Evolutionary conservation across 371 early-diverging fungal genomes (phyloP), one percentile per base, ranked within the genome.

Genomic region (Phascolomyces articulosus): DNA sequence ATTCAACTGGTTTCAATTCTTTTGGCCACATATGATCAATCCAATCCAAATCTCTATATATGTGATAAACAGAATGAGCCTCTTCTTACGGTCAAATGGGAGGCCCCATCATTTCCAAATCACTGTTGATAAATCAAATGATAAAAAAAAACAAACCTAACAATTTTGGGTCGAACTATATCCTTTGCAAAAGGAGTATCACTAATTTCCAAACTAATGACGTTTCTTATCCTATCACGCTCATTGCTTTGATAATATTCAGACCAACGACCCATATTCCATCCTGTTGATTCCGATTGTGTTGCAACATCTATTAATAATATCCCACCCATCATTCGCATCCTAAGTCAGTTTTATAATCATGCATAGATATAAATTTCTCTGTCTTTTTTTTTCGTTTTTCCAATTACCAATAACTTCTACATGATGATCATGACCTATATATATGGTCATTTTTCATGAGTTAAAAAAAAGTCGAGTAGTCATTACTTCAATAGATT

Each of bases 141-240:
- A 31, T 75, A 8, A 20, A 47, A 8, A n/a, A 24, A 10, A 24
- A 2, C 23, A 24, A 2, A 79, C 84, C 92, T 81, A 27, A 96
- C 97, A 31, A 94, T 77, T 18, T 69, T 76, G 20, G 97, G 97
- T 20, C 95, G 82, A 13, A 66, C 68, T 15, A 96, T 85, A 40
- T 72, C 68, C 13, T 82, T 67, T 3, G 84, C 93, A 18, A 97
- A 83, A 23, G 81, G 69, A 2, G 94, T 90, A 4, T 84, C 86
- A 20, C 91, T 86, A 44, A 97, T 86, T 70, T 97, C 97, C 6
- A 97, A 77, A 63, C 92, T 93, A 55, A 95, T 95, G 58, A 94
- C 93, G 78, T 96, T 96, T 47, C 93, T 79, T 10, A 95, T 85
- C 41, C 90, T 75, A 49, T 86, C 85, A 62, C 93, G 83, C 9